Percentiles rank a stretch among this genome's conserved stretches.
These are phyloP conservation scores for Aspergillus sp. DNA, from an alignment of 2,329 filamentous ascomycete genomes.

Conservation along the genomic window DNA sequence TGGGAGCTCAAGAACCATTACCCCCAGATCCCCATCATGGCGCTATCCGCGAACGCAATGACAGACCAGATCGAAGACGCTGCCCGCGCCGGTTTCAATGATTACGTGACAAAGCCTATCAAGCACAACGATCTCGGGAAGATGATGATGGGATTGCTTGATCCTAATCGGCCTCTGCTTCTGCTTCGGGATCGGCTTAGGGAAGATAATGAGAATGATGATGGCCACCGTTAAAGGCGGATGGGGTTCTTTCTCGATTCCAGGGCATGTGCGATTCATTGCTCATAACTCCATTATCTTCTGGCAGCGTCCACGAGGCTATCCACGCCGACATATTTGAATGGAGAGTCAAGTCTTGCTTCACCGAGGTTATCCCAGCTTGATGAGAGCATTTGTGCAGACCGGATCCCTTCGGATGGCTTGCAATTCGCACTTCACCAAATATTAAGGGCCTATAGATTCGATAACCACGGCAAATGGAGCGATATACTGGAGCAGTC, in stretches of 20 bases:
- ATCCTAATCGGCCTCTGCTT: slow-evolving; percentile 34
- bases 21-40: slow-evolving; percentile 42
- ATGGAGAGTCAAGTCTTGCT: too few species aligned
- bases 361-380: too few species aligned
- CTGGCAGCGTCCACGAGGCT: too few species aligned
- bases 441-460: too few species aligned
- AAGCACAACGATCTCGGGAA: slow-evolving; percentile 42
- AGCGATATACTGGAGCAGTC: too few species aligned
- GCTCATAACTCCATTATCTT: too few species aligned
- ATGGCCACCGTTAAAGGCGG: background rate
- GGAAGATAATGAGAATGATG: slow-evolving; percentile 12
- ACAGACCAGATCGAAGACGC: slow-evolving; percentile 42
- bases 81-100: slow-evolving; percentile 40
- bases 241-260: background rate
- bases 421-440: too few species aligned
- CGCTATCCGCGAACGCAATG: slow-evolving; percentile 44
- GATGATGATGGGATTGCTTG: slow-evolving; percentile 43
- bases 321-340: too few species aligned
- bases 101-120: slow-evolving; percentile 44
- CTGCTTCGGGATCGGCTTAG: slow-evolving; percentile 35
- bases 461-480: too few species aligned
- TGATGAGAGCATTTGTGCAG: too few species aligned
- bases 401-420: too few species aligned
- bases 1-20: slow-evolving; percentile 42
- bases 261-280: background rate